phyloP scores from a whole-genome alignment of 176 grass and related monocot species.

The Triticum timopheevii region DNA sequence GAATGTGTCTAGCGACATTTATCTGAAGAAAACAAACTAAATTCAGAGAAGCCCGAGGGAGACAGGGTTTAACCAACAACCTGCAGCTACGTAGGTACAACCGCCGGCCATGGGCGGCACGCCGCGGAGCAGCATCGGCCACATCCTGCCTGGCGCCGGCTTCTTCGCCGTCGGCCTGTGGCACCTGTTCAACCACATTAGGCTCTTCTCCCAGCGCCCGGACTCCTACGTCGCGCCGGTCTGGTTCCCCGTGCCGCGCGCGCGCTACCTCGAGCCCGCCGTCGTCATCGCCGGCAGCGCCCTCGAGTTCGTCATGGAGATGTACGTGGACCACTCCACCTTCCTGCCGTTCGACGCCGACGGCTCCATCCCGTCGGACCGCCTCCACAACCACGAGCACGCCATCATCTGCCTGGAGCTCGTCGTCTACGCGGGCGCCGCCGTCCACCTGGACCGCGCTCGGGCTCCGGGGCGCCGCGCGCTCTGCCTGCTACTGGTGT shows the following conservation, averaged over 20 bases:
- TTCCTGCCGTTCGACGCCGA: constrained; percentile 60
- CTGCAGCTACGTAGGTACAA: too few species aligned
- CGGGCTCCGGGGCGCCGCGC: not conserved
- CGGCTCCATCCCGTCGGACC: constrained; percentile 57
- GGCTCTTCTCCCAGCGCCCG: constrained; percentile 48
- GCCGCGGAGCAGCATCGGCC: constrained; percentile 58
- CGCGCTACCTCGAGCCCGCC: constrained; percentile 58
- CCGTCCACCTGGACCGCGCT: constrained; percentile 58
- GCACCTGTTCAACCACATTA: constrained; percentile 66
- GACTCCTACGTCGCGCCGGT: constrained; percentile 54
- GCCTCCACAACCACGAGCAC: constrained; percentile 78
- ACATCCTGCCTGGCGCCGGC: constrained; percentile 61
- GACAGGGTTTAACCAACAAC: too few species aligned
- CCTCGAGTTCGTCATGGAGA: constrained; percentile 47
- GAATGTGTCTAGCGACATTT: too few species aligned
- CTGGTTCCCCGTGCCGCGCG: constrained; percentile 51
- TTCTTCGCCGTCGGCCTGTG: constrained; percentile 63
- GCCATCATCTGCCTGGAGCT: constrained; percentile 54
- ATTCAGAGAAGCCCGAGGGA: too few species aligned
- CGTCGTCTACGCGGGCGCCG: constrained; percentile 45
- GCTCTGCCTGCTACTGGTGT: constrained; percentile 43
- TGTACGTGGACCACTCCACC: constrained; percentile 53
- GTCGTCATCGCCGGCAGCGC: constrained; percentile 55
- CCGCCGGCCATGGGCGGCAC: constrained; percentile 29
- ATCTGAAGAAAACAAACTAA: too few species aligned